Evolutionary conservation across 345 rosid genomes (phyloP).

Genomic region (Eucalyptus decipiens): DNA sequence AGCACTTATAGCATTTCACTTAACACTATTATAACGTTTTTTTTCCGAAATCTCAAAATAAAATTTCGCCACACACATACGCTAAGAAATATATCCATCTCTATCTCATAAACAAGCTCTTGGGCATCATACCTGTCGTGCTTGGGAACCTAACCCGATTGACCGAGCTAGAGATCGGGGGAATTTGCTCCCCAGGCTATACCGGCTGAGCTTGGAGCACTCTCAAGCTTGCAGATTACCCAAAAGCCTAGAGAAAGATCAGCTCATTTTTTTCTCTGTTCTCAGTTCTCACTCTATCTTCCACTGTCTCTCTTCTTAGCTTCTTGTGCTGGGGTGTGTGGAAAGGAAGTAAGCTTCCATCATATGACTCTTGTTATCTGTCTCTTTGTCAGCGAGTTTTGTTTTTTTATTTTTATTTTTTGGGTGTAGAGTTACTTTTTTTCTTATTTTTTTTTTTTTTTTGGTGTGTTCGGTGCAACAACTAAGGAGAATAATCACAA

Average conservation of each 20-base stretch:
- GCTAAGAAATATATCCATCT: too few species aligned
- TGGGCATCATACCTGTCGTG: conserved; percentile 35
- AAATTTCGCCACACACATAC: too few species aligned
- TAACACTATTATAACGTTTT: neutral
- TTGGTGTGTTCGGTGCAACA: neutral
- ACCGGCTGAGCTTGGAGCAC: conserved; percentile 45
- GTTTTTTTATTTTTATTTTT: too few species aligned
- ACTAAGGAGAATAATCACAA: neutral
- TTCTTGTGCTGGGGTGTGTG: neutral
- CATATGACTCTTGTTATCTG: too few species aligned
- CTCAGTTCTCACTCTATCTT: neutral
- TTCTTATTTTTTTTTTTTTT: too few species aligned
- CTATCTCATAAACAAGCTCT: neutral
- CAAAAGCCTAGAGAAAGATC: conserved; percentile 12
- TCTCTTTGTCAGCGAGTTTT: too few species aligned
- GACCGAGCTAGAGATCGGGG: conserved; percentile 78
- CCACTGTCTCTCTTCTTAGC: conserved; percentile 27
- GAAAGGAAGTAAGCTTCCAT: neutral
- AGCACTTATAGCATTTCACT: neutral
- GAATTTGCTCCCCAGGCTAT: conserved; percentile 48
- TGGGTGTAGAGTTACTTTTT: too few species aligned
- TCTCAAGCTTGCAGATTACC: conserved; percentile 65
- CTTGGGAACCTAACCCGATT: conserved; percentile 54
- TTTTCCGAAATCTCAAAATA: too few species aligned
- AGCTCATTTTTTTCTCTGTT: neutral